Base-by-base conservation (phyloP, 345 rosid species). In the Gossypium stocksii region DNA sequence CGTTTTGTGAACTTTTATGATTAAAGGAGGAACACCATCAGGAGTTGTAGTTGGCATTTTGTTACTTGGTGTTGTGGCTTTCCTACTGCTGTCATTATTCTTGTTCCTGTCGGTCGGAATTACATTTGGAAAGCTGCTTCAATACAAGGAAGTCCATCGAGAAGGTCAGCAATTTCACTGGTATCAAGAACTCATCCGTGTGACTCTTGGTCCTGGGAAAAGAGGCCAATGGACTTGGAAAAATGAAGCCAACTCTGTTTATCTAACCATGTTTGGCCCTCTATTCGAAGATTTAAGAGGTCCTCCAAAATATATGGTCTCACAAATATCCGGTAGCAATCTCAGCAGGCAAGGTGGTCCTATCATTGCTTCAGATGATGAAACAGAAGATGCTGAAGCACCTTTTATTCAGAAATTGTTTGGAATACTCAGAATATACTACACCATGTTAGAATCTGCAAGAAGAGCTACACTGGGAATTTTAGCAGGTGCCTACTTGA, bases 151-250 rank as follows among this genome's bases (percentile, higher is more conserved):
- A 80, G 89, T 92, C 71, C 98, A 91, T 76, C 92, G 83, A 81
- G 98, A 85, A 89, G 97, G 93, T 57, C 86, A 82, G 80, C 85
- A 15, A 62, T 88, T 87, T 78, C 97, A 89, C 72, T 94, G 98
- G 98, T 92, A 89, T 78, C 98, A 89, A 75, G 98, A 94, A 12
- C 77, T 94, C 60, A 70, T 91, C 69, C 82, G 97, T 20, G 90
- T 92, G 69, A 91, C 97, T 3, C 87, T 94, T 34, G 97, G 97
- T 56, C 98, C 98, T 8, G 97, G 98, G 15, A 94, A 90, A 72
- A 85, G 91, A 86, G 97, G 98, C 52, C 98, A 94, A 56, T 92
- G 98, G 97, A 87, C 97, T 75, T 94, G 97, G 97, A 89, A 87
- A 83, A 82, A 78, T 75, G 78, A 83, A 75, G 46, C 85, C 2